Conservation (phyloP, 805 yeast genomes). For the Naumovozyma castellii region DNA sequence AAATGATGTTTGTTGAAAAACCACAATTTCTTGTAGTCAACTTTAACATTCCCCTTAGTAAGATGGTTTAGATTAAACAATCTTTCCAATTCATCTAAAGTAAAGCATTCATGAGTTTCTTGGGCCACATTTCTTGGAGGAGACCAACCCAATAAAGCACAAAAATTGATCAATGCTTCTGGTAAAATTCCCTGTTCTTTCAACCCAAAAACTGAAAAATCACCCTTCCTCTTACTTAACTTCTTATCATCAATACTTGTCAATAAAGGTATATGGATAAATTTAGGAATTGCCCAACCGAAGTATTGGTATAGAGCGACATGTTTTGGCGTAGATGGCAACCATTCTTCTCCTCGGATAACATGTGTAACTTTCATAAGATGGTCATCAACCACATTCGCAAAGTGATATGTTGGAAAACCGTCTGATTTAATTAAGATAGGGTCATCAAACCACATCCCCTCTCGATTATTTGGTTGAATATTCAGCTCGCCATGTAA, state of each 20-base stretch:
- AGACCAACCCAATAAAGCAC: slow-evolving; percentile 91
- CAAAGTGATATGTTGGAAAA: slow-evolving; percentile 92
- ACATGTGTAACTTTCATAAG: slow-evolving; percentile 90
- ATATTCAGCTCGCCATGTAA: slow-evolving; percentile 69
- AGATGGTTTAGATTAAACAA: slow-evolving; percentile 59
- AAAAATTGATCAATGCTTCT: slow-evolving; percentile 80
- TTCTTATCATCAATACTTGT: slow-evolving; percentile 69
- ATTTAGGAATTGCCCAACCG: slow-evolving; percentile 75
- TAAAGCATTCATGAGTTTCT: slow-evolving; percentile 42
- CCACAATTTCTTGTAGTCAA: slow-evolving; percentile 63
- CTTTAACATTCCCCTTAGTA: slow-evolving; percentile 91
- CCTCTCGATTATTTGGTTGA: slow-evolving; percentile 66
- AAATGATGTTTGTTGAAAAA: slow-evolving; percentile 72
- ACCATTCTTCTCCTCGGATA: slow-evolving; percentile 96
- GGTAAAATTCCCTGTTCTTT: slow-evolving; percentile 60
- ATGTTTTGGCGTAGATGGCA: slow-evolving; percentile 92
- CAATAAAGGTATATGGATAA: slow-evolving; percentile 81
- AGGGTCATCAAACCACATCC: slow-evolving; percentile 62
- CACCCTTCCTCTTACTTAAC: slow-evolving; percentile 78
- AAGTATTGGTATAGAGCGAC: slow-evolving; percentile 77
- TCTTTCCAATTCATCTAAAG: slow-evolving; percentile 41
- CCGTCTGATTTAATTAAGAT: slow-evolving; percentile 89
- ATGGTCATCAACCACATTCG: slow-evolving; percentile 92
- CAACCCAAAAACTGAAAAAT: slow-evolving; percentile 57
- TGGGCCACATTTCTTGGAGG: slow-evolving; percentile 53